phyloP scores from a whole-genome alignment of 371 early-diverging fungal genomes.

The Cladochytrium tenue region DNA sequence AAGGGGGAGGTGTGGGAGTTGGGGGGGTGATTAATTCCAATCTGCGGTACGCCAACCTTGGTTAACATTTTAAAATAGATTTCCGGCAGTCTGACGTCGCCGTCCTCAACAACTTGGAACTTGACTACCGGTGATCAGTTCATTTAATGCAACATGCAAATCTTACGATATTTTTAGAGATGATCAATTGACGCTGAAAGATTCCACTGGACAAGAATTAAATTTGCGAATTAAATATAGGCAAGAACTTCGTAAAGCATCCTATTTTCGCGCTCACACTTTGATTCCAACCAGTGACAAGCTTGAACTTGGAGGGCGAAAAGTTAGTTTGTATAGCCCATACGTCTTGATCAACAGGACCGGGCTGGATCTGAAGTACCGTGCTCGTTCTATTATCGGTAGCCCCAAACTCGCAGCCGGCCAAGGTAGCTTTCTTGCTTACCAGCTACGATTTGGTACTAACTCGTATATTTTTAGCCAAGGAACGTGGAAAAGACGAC shows the following conservation, averaged over 20 bases:
- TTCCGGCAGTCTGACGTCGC: slow-evolving; percentile 78
- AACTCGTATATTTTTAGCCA: no score
- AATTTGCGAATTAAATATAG: slow-evolving; percentile 70
- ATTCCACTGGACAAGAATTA: slow-evolving; percentile 64
- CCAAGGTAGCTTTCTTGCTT: slow-evolving; percentile 41
- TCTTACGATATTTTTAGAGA: slow-evolving; percentile 57
- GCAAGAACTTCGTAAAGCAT: slow-evolving; percentile 23
- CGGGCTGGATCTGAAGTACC: slow-evolving; percentile 76
- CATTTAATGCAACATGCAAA: slow-evolving; percentile 47
- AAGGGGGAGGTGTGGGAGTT: no score
- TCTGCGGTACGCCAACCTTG: no score
- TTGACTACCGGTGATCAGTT: slow-evolving; percentile 46
- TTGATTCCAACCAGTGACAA: slow-evolving; percentile 27
- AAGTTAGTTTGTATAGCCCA: slow-evolving; percentile 64
- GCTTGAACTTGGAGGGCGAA: slow-evolving; percentile 41
- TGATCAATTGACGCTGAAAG: slow-evolving; percentile 68
- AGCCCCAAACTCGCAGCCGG: slow-evolving; percentile 72
- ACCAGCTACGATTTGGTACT: no score
- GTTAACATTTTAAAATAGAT: slow-evolving; percentile 21
- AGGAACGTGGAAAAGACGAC: no score
- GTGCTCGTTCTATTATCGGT: slow-evolving; percentile 74
- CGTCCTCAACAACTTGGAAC: slow-evolving; percentile 73
- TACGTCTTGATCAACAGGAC: slow-evolving; percentile 92
- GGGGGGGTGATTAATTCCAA: no score
- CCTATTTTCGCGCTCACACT: not conserved